Conservation (phyloP, 2,329 filamentous ascomycete species). For the Neurospora sp. region DNA sequence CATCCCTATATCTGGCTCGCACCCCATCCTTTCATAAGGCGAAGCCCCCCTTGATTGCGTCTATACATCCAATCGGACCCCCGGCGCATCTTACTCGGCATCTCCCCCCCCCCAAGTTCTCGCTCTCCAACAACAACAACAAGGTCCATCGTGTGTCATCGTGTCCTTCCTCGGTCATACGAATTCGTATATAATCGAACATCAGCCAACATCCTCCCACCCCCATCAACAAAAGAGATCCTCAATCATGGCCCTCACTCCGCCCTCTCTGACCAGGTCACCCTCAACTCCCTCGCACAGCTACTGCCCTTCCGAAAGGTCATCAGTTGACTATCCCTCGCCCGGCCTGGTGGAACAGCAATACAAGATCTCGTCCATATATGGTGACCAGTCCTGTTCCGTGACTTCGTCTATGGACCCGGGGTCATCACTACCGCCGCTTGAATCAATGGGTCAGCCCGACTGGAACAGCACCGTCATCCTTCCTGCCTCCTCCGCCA, state of each 20-base stretch:
- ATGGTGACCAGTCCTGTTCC: constrained; percentile 30
- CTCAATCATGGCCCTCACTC: constrained; percentile 37
- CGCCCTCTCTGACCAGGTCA: constrained; percentile 35
- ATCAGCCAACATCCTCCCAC: constrained; percentile 11
- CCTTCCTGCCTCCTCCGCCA: constrained; percentile 29
- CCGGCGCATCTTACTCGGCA: constrained; percentile 9
- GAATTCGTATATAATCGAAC: constrained; percentile 11
- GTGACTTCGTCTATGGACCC: constrained; percentile 26
- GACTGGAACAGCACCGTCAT: constrained; percentile 34
- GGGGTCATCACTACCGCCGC: constrained; percentile 26
- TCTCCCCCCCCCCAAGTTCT: constrained; percentile 7
- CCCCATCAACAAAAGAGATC: constrained; percentile 3
- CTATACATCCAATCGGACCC: constrained; percentile 18
- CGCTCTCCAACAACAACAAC: constrained; percentile 9
- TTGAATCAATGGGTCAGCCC: constrained; percentile 31
- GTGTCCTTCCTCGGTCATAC: constrained; percentile 7
- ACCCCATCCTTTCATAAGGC: constrained; percentile 8
- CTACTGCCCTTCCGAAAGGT: constrained; percentile 32
- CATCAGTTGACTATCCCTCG: constrained; percentile 35
- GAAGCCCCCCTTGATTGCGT: constrained; percentile 8
- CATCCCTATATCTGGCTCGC: constrained; percentile 15
- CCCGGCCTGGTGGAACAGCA: constrained; percentile 32
- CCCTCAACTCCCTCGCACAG: constrained; percentile 33
- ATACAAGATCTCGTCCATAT: constrained; percentile 33
- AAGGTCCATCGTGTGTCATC: constrained; percentile 2